Percentiles rank a stretch among this genome's conserved stretches.
These are phyloP conservation scores for Zelonia costaricensis DNA, from an alignment of 208 protist genomes.

Conservation along the genomic window DNA sequence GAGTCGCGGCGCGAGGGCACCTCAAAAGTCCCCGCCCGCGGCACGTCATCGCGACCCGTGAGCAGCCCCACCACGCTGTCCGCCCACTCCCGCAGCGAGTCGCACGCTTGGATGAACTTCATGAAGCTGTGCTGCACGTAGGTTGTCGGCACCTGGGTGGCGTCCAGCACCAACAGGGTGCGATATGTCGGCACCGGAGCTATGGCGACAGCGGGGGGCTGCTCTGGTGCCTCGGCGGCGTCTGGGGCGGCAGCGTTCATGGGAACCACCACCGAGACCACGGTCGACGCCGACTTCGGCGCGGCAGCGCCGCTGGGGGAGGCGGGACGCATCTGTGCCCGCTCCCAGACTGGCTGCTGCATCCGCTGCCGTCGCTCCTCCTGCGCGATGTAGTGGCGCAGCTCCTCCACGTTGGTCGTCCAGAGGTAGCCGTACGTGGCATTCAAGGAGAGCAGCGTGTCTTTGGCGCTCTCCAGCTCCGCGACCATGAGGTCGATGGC, in stretches of 20 bases:
- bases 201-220: too few relatives aligned
- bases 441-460: conserved; percentile 39
- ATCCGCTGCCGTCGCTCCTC: conserved; percentile 25
- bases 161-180: conserved; percentile 30
- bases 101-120: conserved; percentile 65
- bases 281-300: too few relatives aligned
- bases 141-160: conserved; percentile 25
- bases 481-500: conserved; percentile 27
- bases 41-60: conserved; percentile 52
- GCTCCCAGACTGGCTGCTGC: conserved; percentile 26
- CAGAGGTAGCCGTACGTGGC: conserved; percentile 42
- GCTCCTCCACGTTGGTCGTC: conserved; percentile 39
- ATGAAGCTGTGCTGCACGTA: conserved; percentile 44
- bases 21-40: conserved; percentile 54
- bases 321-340: conserved; percentile 27
- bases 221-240: too few relatives aligned
- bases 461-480: conserved; percentile 31
- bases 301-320: background rate
- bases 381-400: conserved; percentile 37
- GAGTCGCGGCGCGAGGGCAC: too few relatives aligned
- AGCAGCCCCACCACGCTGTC: conserved; percentile 41
- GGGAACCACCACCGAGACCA: too few relatives aligned
- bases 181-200: conserved; percentile 12
- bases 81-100: conserved; percentile 49
- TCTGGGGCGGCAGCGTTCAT: too few relatives aligned